These are phyloP conservation scores for Amniculicola lignicola DNA, from an alignment of 495 filamentous ascomycete genomes.

Conservation along the genomic window DNA sequence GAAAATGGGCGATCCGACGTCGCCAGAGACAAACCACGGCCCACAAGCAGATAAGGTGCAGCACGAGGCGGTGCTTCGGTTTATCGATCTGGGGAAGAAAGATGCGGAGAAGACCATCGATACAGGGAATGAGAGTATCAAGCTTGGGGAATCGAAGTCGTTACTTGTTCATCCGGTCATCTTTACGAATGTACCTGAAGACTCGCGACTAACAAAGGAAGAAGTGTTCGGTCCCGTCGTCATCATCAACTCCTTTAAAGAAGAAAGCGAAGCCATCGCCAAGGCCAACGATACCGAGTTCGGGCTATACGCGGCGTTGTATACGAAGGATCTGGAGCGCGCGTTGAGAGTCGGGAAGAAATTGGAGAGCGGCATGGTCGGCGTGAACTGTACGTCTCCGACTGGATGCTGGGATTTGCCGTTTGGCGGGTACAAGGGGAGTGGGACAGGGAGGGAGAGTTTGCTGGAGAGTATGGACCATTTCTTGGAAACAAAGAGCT, in stretches of 20 bases:
- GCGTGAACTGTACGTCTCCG: constrained; percentile 24
- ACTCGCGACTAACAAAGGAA: constrained; percentile 65
- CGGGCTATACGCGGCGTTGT: constrained; percentile 76
- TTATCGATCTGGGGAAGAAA: constrained; percentile 63
- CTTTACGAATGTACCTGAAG: constrained; percentile 66
- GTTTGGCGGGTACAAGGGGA: constrained; percentile 30
- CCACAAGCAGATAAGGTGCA: constrained; percentile 67
- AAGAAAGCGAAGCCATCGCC: constrained; percentile 65
- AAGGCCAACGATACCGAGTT: constrained; percentile 82
- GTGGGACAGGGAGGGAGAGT: constrained; percentile 22
- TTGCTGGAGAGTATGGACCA: constrained; percentile 31
- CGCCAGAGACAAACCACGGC: constrained; percentile 68
- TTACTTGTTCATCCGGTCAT: constrained; percentile 59
- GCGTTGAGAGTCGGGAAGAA: constrained; percentile 69
- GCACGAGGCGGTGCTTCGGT: constrained; percentile 62
- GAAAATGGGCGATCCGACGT: constrained; percentile 63
- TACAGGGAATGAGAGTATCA: constrained; percentile 45
- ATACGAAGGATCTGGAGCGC: constrained; percentile 71
- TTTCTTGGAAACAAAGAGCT: constrained; percentile 33
- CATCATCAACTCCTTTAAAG: constrained; percentile 62
- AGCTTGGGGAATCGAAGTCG: constrained; percentile 58
- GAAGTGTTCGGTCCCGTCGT: constrained; percentile 82
- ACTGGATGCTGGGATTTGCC: constrained; percentile 23
- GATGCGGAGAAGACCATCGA: constrained; percentile 44
- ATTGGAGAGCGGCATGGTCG: constrained; percentile 44